A percentile compares a stretch with the other conserved stretches of the same genome.
Evolutionary conservation across 129 eudicot species (phyloP).

Genomic region (Lactuca saligna): DNA sequence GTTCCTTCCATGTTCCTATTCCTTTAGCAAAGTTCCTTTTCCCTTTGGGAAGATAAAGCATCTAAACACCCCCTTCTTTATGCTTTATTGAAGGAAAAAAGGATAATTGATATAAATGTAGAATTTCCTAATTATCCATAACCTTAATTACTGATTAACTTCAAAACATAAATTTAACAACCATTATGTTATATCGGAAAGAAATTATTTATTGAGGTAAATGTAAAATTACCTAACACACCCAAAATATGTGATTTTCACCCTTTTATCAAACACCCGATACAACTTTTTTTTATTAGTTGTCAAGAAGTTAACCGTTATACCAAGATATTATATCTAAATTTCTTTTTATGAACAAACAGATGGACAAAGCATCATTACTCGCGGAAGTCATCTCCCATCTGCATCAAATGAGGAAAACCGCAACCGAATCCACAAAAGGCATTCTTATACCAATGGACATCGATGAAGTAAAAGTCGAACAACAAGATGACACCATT

Average conservation of each 20-base stretch:
- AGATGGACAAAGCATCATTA: constrained; percentile 95
- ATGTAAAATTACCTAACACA: background rate
- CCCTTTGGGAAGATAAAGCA: background rate
- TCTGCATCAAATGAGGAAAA: constrained; percentile 46
- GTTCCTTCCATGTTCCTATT: background rate
- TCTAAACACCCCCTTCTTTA: background rate
- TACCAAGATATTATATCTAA: background rate
- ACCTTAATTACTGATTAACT: too few relatives aligned
- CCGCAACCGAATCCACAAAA: constrained; percentile 56
- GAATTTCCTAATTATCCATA: too few relatives aligned
- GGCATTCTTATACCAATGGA: constrained; percentile 73
- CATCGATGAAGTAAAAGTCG: constrained; percentile 71
- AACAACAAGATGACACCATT: constrained; percentile 41
- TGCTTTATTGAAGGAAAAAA: background rate
- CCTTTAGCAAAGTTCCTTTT: background rate
- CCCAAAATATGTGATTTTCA: too few relatives aligned
- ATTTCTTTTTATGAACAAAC: constrained; percentile 19
- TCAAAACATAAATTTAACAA: too few relatives aligned
- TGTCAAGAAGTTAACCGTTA: constrained; percentile 10
- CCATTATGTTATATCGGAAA: too few relatives aligned
- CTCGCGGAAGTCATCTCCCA: constrained; percentile 68
- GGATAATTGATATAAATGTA: background rate
- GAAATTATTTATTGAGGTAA: background rate
- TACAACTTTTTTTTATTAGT: too few relatives aligned
- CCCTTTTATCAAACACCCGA: too few relatives aligned